Evolutionary conservation across 1,284 basidiomycete genomes (phyloP), one percentile per base, ranked within the genome.

Genomic region (Leccinum pachyderme): DNA sequence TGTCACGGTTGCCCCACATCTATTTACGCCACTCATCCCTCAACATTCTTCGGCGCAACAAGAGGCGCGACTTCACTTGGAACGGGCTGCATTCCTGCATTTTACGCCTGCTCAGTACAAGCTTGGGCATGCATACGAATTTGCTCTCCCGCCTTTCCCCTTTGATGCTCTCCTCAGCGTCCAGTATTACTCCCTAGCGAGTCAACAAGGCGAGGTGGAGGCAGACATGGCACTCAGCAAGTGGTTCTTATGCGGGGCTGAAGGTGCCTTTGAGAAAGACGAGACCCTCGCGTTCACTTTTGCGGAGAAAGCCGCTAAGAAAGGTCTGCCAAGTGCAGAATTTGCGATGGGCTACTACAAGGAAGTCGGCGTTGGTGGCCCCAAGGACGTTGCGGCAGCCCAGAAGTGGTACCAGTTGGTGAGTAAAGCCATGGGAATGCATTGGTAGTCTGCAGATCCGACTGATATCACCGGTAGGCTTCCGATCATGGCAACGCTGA

Each of bases 191-290:
- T 87, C 83, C 15, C 76, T 89, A 7, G 95, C 95, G 0, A 89
- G 84, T 55, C 87, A 95, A 72, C 83, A 88, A 61, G 91, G 91
- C 32, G 92, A 97, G 72, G 78, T 82, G 43, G 94, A 98, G 68
- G 95, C 95, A 0, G 94, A 98, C 71, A 95, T 98, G 93, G 94
- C 93, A 7, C 78, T 97, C 47, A 87, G 83, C 73, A 97, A 95
- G 72, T 97, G 94, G 95, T 97, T 96, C 78, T 73, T 97, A 49
- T 96, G 94, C 69, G 93, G 92, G 0, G 85, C 85, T 0, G 87
- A 91, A 35, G 83, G 83, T 24, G 77, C 73, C 50, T 96, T 98
- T 63, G 91, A 92, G 28, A 95, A 95, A 73, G 93, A 97, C 72
- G 95, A 98, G 70, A 75, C 72, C 1, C 78, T 98, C 2, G 95